Conservation (phyloP, 257 asterid species). For the Solanum acaule region DNA sequence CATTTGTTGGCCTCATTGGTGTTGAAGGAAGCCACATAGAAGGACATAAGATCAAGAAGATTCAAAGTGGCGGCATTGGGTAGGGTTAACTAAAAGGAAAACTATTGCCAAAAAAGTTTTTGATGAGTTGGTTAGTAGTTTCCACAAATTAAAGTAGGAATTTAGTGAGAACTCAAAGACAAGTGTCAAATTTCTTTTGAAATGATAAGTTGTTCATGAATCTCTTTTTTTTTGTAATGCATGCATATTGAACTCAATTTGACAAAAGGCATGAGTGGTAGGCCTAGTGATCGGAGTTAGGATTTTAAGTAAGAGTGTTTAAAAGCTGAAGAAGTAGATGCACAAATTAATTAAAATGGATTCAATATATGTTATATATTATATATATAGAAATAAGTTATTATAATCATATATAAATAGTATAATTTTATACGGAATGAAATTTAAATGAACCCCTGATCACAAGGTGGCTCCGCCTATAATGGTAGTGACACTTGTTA, state of each 20-base stretch:
- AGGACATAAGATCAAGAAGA: neutral
- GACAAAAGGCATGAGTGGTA: neutral
- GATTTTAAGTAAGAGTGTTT: too few relatives aligned
- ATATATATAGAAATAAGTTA: too few relatives aligned
- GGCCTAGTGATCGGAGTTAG: fast-evolving
- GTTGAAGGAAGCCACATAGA: neutral
- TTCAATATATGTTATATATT: too few relatives aligned
- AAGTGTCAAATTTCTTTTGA: neutral
- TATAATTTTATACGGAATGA: too few relatives aligned
- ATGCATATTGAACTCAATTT: neutral
- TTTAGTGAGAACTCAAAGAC: neutral
- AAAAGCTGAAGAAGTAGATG: too few relatives aligned
- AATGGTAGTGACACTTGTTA: neutral
- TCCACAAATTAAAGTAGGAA: neutral
- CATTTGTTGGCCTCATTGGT: neutral
- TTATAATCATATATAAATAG: too few relatives aligned
- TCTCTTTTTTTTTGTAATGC: neutral
- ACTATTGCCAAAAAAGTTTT: neutral
- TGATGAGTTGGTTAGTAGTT: neutral
- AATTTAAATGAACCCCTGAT: too few relatives aligned
- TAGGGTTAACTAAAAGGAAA: neutral
- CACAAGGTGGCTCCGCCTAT: neutral
- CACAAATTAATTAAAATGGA: too few relatives aligned
- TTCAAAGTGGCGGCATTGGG: neutral
- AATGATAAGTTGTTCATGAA: neutral